Evolutionary conservation across 371 early-diverging fungal species (phyloP), one percentile per base, ranked within the genome.

Genomic region (Rozella allomycis): DNA sequence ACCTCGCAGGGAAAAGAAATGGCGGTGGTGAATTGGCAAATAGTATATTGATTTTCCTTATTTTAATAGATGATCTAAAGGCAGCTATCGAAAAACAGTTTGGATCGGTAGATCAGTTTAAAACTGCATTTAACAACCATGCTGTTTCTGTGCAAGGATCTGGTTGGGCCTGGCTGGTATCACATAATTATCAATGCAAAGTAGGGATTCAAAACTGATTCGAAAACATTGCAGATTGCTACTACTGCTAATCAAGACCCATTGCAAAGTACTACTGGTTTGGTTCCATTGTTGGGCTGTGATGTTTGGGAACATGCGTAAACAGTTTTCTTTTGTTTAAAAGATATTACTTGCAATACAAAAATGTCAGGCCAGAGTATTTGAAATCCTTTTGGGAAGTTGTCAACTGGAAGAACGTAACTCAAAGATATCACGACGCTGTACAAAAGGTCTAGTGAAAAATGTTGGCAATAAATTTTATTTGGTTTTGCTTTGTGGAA

Each of bases 261-360:
- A 30, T 55, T 82, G 38, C n/a, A n/a, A n/a, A 55, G 60, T 25
- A 38, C 61, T 17, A 44, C 53, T 35, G 74, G 60, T 11, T 51
- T 65, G 33, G 59, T 77, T 26, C 93, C 94, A 26, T 53, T 97
- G 25, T 62, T 97, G 33, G 88, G 86, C 25, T 54, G 87, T 40
- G 97, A 97, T 62, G 91, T 88, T 8, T 94, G 96, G 97, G 96
- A 91, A 58, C 97, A 94, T 45, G 76, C 62, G n/a, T n/a, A n/a
- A n/a, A n/a, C n/a, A n/a, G 6, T 26, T 31, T 12, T 19, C 30
- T 34, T 25, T 48, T 16, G 33, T 22, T 23, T 19, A 50, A 63
- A 61, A 82, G 94, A 19, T 97, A 91, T 62, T 96, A 96, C 50
- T 59, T 96, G 40, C 83, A 93, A 54, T 93, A 91, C 70, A 83